These are phyloP conservation scores for Pichia kluyveri DNA, from an alignment of 805 yeast genomes.

Conservation along the genomic window DNA sequence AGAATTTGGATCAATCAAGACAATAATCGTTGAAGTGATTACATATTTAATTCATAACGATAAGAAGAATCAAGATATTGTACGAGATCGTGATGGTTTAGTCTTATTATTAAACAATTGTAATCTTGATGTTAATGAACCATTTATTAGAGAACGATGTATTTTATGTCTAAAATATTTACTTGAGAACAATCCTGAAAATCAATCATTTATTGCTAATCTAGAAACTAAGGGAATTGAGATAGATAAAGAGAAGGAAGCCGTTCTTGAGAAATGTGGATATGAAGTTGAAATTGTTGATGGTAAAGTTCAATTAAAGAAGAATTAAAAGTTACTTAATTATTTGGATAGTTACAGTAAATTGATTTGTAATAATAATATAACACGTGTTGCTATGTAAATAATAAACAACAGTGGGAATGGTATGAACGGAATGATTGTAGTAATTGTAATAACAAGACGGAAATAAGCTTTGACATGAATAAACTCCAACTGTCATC, in stretches of 20 bases:
- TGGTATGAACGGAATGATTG: too few species aligned
- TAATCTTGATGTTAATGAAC: conserved; percentile 80
- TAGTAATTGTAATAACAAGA: too few species aligned
- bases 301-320: conserved; percentile 57
- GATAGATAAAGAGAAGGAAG: conserved; percentile 45
- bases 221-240: conserved; percentile 68
- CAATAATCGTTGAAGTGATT: conserved; percentile 57
- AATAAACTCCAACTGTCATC: too few species aligned
- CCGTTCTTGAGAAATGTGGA: conserved; percentile 50
- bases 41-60: conserved; percentile 47
- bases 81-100: conserved; percentile 59
- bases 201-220: conserved; percentile 68
- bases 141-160: conserved; percentile 77
- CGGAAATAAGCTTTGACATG: too few species aligned
- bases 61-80: conserved; percentile 51
- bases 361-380: not conserved
- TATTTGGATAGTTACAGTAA: not conserved
- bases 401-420: too few species aligned
- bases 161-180: conserved; percentile 70
- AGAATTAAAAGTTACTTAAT: not conserved
- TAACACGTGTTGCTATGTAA: too few species aligned
- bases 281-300: conserved; percentile 63
- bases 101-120: conserved; percentile 71
- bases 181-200: conserved; percentile 51
- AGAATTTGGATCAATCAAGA: conserved; percentile 56